Evolutionary conservation across 305 asterid species (phyloP), one percentile per base, ranked within the genome.

Genomic region (Euphrasia arctica): DNA sequence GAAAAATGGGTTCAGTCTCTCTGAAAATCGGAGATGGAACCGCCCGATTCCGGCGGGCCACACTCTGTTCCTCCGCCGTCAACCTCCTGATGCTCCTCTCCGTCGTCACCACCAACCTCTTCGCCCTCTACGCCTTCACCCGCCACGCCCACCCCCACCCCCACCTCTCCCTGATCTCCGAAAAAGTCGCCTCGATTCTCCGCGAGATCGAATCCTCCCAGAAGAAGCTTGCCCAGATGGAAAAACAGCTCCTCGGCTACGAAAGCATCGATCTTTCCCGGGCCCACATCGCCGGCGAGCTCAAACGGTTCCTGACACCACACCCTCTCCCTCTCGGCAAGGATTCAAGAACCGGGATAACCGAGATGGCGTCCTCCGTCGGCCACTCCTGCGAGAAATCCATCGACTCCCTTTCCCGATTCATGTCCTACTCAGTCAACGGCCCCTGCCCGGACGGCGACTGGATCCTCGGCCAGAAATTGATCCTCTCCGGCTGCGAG

Each of bases 271-370:
- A 92, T 84, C 96, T 87, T 73, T 80, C 94, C 0, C 73, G 73
- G 29, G 82, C 96, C 81, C 79, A 81, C 50, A 54, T 78, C 27
- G 78, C 96, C 5, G 71, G 18, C 61, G 98, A 92, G 85, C 83
- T 92, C 50, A 89, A 74, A 54, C 67, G 68, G 74, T 92, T 85
- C 77, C 68, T 89, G 22, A 78, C 70, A 66, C 95, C 63, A 60
- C 96, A 89, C 15, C 75, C 15, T 14, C 69, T 92, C 32, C 98
- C 97, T 25, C 31, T 92, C 29, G 97, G 97, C 11, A 89, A 81
- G 73, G 98, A 92, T 87, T 87, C 98, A 5, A 80, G 93, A 78
- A 89, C 96, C 64, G 97, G 98, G 82, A 87, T 92, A 75, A 92
- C 96, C 27, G 90, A 89, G 69, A 85, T 91, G 95, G 95, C 76